These are phyloP conservation scores for Cercospora zeina DNA, from an alignment of 2,329 filamentous ascomycete species.

Conservation along the genomic window DNA sequence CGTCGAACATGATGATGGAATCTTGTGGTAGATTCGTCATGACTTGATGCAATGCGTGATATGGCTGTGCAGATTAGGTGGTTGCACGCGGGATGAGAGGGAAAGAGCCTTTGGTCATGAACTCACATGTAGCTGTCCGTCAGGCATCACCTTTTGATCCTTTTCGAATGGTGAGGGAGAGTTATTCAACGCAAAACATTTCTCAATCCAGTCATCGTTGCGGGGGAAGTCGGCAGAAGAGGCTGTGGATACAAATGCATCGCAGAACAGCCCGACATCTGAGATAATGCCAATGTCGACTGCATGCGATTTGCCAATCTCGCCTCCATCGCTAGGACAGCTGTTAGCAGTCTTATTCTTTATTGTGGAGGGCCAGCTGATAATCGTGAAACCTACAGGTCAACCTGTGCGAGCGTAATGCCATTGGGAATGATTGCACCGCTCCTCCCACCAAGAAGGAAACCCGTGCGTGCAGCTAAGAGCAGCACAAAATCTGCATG, in stretches of 20 bases:
- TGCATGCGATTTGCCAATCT: constrained; percentile 46
- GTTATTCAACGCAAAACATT: constrained; percentile 33
- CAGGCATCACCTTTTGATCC: constrained; percentile 28
- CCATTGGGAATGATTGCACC: constrained; percentile 40
- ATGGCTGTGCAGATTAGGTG: constrained; percentile 42
- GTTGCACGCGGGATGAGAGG: neutral
- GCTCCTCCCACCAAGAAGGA: constrained; percentile 24
- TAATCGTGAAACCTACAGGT: constrained; percentile 30
- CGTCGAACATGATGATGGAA: constrained; percentile 46
- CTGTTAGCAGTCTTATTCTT: neutral
- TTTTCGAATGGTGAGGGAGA: constrained; percentile 33
- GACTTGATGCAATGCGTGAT: constrained; percentile 45
- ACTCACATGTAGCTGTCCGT: constrained; percentile 36
- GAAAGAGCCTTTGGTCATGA: neutral
- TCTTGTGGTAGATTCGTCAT: constrained; percentile 41
- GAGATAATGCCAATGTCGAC: constrained; percentile 48
- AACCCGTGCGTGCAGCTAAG: constrained; percentile 35
- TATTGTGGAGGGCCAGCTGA: neutral
- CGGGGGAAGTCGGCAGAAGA: constrained; percentile 18
- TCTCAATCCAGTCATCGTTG: constrained; percentile 35
- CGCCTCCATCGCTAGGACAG: constrained; percentile 40
- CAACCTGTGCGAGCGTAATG: constrained; percentile 47
- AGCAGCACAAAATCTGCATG: constrained; percentile 48
- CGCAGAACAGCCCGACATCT: constrained; percentile 42
- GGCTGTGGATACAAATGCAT: constrained; percentile 22